Conservation (phyloP, 768 basidiomycete genomes). For the Chlorophyllum brunneum region DNA sequence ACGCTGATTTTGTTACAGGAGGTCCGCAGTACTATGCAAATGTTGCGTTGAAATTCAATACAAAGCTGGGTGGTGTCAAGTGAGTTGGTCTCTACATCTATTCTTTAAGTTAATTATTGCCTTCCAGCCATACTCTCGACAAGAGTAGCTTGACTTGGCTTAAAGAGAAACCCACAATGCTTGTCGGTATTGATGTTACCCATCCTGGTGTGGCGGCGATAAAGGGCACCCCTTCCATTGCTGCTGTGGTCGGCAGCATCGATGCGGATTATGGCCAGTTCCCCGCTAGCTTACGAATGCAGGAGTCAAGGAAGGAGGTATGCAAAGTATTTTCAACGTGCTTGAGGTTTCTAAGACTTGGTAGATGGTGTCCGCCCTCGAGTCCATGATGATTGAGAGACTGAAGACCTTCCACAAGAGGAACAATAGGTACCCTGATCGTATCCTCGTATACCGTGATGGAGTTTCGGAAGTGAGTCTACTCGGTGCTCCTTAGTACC, state of each 20-base stretch:
- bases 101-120: slow-evolving; percentile 8
- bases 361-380: slow-evolving; percentile 76
- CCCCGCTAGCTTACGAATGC: slow-evolving; percentile 71
- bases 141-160: slow-evolving; percentile 58
- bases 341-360: not conserved
- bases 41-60: slow-evolving; percentile 78
- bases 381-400: slow-evolving; percentile 64
- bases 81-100: slow-evolving; percentile 28
- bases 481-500: slow-evolving; percentile 15
- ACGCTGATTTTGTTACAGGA: slow-evolving; percentile 33
- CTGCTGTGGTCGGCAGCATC: slow-evolving; percentile 78
- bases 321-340: not conserved
- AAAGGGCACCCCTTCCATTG: slow-evolving; percentile 75
- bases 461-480: slow-evolving; percentile 71
- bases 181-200: slow-evolving; percentile 80
- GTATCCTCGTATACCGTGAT: slow-evolving; percentile 74
- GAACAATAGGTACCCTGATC: slow-evolving; percentile 53
- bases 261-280: slow-evolving; percentile 64
- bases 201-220: slow-evolving; percentile 77
- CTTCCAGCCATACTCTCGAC: slow-evolving; percentile 41
- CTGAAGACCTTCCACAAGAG: slow-evolving; percentile 45
- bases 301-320: slow-evolving; percentile 76
- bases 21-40: slow-evolving; percentile 75
- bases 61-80: slow-evolving; percentile 80
- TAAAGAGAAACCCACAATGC: slow-evolving; percentile 60